Evolutionary conservation across 73 alveolate genomes (phyloP), one percentile per base, ranked within the genome.

Genomic region (Paramecium octaurelia): DNA sequence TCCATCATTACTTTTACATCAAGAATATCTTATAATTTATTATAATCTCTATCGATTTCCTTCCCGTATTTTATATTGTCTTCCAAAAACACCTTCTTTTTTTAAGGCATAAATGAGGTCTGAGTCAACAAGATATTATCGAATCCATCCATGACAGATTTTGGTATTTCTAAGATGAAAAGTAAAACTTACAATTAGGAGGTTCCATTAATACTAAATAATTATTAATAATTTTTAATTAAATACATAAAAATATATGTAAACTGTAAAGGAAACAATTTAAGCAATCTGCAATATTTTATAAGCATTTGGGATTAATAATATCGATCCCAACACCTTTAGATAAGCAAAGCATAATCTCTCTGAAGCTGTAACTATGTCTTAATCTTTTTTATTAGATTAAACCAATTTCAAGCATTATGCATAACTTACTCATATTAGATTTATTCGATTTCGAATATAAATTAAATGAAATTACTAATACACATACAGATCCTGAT

Each of bases 181-280:
- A 4, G 8, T 29, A 18, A 54, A 27, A 14, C 31, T 27, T 64
- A 64, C 84, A 31, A 34, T 27, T 64, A 8, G 42, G 46, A 31
- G 50, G 84, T 24, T 64, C 84, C 84, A 64, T 64, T 12, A 64
- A 64, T 64, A 54, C 69, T 54, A 54, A n/a, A 54, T 16, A 18
- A 54, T 16, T 54, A 54, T n/a, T 54, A 6, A 18, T 54, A 18
- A 16, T 54, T 54, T 54, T 54, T 54, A 8, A 54, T 2, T 18
- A 3, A 54, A 68, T 31, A 24, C 20, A 27, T 1, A 24, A 75
- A 20, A 80, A 44, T 76, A 44, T 18, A 80, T 44, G 91, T 23
- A 80, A 80, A 46, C 91, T 11, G 91, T 42, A 27, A 80, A 80
- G 50, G 76, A 80, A 29, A 80, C 91, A 21, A 57, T 80, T 80